Base-by-base conservation (phyloP, 768 basidiomycete species). In the Pholiota conissans region DNA sequence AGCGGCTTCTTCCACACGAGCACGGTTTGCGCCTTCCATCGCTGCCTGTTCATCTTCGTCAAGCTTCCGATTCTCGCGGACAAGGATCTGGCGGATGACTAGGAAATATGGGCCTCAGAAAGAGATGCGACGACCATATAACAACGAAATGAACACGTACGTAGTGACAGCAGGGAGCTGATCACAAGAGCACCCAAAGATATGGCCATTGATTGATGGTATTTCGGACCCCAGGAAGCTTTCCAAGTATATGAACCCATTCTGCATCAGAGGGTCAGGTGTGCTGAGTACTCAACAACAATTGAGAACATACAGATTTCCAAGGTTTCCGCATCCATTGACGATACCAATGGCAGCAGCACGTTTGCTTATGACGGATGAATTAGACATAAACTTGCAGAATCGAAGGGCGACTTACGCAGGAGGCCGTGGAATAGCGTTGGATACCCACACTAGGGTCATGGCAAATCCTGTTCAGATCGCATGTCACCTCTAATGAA, bases 181-280 rank as follows among this genome's bases (percentile, higher is more conserved):
- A 75, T 69, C 26, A 69, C 72, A 7, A 76, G 66, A 8, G 74
- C 69, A 29, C 69, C 67, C 6, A 76, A 65, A 2, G 72, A 66
- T 47, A 88, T 84, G 37, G 74, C 73, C 83, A 87, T 84, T 0
- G 84, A 84, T 40, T 74, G 84, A 48, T 85, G 84, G 62, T 87
- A 88, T 58, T 76, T 62, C 0, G 86, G 86, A 7, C 83, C 75
- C 85, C 86, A 88, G n/a, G 67, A 65, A 3, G 80, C 64, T 62
- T 82, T 82, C 86, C 86, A 88, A 0, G 79, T 76, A 62, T 80
- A 87, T 0, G 84, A 85, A 2, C 83, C 81, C 62, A 84, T 82
- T 3, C 85, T 87, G 22, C 13, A 47, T 16, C 20, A 49, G 28
- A 35, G 29, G 13, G 13, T 30, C 5, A 57, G 27, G 22, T 48